Evolutionary conservation across 495 filamentous ascomycete genomes (phyloP), one percentile per base, ranked within the genome.

Genomic region (Podospora pseudoanserina): DNA sequence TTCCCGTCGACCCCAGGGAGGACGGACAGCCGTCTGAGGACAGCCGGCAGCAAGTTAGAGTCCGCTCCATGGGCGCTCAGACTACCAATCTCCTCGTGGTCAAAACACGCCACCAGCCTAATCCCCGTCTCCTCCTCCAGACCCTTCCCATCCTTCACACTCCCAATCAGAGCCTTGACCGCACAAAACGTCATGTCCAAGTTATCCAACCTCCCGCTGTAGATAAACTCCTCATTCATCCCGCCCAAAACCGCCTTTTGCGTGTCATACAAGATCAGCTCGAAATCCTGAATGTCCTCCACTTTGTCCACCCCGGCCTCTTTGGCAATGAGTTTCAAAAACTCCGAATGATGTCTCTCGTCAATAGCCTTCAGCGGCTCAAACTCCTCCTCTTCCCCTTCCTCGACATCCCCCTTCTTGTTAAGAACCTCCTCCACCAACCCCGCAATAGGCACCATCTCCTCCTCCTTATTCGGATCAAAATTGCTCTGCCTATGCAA

Each of bases 61-160:
- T 94, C 88, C 2, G 95, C 95, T 71, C 95, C 95, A 72, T 99
- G 96, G 5, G 95, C 93, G 9, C 91, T 94, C 44, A 84, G 85
- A 70, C 91, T 96, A 60, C 95, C 96, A 73, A 98, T 94, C 74
- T 99, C 95, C 77, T 99, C 95, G 81, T 99, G 95, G 77, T 99
- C 95, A 77, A 98, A 99, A 72, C 93, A 88, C 26, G 92, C 88
- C 73, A 97, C 90, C 13, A 99, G 83, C 27, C 95, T 92, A 73
- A 98, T 97, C 54, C 86, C 87, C 3, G 86, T 79, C 71, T 97
- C 95, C 19, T 89, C 77, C 34, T 93, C 87, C 39, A 98, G 84
- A 0, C 86, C 79, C 39, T 49, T 49, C 1, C 83, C 79, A 3
- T 83, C 70, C 4, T 85, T 79, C n/a, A 94, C 78, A 1, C 93